Evolutionary conservation across 2,329 filamentous ascomycete genomes (phyloP), one percentile per base, ranked within the genome.

Genomic region (Aspergillus aculeatinus): DNA sequence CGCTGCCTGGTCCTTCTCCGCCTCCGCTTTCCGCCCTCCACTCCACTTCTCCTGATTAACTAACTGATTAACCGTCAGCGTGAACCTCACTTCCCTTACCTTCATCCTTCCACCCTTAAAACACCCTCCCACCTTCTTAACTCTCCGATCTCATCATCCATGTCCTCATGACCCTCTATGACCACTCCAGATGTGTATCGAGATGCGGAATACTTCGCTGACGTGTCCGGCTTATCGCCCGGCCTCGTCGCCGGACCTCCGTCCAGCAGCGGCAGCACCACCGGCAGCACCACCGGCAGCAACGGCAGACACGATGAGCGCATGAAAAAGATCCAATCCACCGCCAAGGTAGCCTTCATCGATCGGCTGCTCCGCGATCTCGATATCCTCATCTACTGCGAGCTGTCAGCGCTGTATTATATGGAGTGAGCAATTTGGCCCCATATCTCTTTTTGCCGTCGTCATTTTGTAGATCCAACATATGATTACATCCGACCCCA

Each of bases 351-450:
- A 25, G 75, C 77, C 25, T 74, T 82, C 64, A 79, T 88, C 47
- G 82, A 86, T 65, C 80, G 84, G 57, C 70, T 87, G 53, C 77
- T 87, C 61, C 79, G 81, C 58, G 81, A 82, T 66, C 72, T 88
- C 48, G 86, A 88, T 67, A 80, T 85, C 65, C 68, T 86, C 51
- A 80, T 87, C 58, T 88, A 86, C 74, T 82, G 85, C 70, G 78
- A 88, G 75, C 76, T 88, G 60, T 84, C 85, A 42, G 79, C 81
- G 7, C 73, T 87, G 60, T 88, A 88, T 72, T 85, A 88, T 71
- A 80, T 87, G 74, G 86, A 88, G 85, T 87, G 79, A 68, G 82
- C 48, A 25, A 16, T 35, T 4, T 35, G 12, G 11, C 33, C 33
- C 33, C 33, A 35, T 1, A 12, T 35, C 5, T 35, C 33, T 35